phyloP scores from a whole-genome alignment of 352 stramenopile genomes.

The Phytophthora pseudosyringae region DNA sequence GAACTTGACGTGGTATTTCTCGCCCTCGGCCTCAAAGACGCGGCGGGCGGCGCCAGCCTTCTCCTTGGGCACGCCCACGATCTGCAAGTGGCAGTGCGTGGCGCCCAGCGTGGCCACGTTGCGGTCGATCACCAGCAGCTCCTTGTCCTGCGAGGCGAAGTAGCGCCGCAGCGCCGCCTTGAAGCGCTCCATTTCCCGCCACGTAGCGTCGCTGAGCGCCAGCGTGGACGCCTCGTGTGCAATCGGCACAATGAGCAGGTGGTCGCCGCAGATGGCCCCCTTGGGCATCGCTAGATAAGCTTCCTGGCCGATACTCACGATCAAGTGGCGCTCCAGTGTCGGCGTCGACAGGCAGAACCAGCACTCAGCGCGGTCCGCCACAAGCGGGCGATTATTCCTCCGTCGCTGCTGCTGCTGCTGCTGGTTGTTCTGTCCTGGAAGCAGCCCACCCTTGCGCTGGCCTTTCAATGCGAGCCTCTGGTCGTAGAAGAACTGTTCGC shows the following conservation, averaged over 20 bases:
- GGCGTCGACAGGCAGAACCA: constrained; percentile 88
- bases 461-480: constrained; percentile 62
- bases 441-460: constrained; percentile 51
- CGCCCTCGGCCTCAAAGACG: constrained; percentile 70
- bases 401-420: constrained; percentile 27
- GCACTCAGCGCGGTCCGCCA: constrained; percentile 77
- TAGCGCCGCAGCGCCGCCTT: constrained; percentile 64
- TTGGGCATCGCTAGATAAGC: constrained; percentile 86
- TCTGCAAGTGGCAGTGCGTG: constrained; percentile 80
- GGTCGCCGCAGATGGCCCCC: constrained; percentile 76
- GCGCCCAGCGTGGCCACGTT: constrained; percentile 77
- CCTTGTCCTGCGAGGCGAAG: constrained; percentile 70
- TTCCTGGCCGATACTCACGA: constrained; percentile 83
- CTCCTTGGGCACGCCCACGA: constrained; percentile 64
- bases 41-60: constrained; percentile 43
- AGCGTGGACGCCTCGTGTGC: constrained; percentile 71
- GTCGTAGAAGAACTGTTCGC: constrained; percentile 82
- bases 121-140: constrained; percentile 79
- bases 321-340: constrained; percentile 79
- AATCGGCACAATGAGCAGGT: constrained; percentile 83
- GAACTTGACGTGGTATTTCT: constrained; percentile 80
- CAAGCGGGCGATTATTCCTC: constrained; percentile 33
- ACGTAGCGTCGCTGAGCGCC: constrained; percentile 46
- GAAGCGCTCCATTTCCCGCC: constrained; percentile 73
- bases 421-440: constrained; percentile 31